Base-by-base conservation (phyloP, 2,329 filamentous ascomycete genomes). In the Pyricularia grisea region DNA sequence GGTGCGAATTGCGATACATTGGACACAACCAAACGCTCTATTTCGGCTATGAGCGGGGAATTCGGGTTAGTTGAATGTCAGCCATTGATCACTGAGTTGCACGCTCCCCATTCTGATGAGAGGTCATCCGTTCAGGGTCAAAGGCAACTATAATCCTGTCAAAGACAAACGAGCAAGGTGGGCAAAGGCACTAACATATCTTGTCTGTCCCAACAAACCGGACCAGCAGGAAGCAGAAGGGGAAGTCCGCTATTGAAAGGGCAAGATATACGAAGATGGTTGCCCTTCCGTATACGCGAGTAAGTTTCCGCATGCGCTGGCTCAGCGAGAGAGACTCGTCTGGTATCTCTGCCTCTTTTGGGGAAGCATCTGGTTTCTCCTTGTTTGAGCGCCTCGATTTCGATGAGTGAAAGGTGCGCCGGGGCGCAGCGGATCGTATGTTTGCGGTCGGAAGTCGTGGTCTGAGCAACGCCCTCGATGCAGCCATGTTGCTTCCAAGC, bases 161-260 rank as follows among this genome's bases (percentile, higher is more conserved):
- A 5, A 50, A n/a, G 42, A 7, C n/a, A 25, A 17, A 17, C 60
- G 6, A 28, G 25, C 25, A 17, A 63, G 23, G 60, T 17, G 60
- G 69, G 36, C 14, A 23, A 28, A 17, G 60, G 23, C 33, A 83
- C 81, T 82, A 79, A 84, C 93, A 94, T 75, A 99, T 95, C 69
- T 87, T 87, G 30, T 99, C 95, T 0, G 92, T 92, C 20, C 95
- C 95, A 1, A 97, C 85, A 68, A 89, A 82, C 69, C 90, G 87
- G 65, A 99, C 95, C 11, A 95, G 88, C 68, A 97, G 80, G 81
- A 97, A 99, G 81, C 94, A 98, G 77, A 98, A 92, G 0, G 95
- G 95, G 73, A 98, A 97, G 80, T 99, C 95, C 67, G 97, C 81
- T 55, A 92, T 90, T 61, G 92, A 94, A 68, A 99, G 81, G 0